phyloP scores from a whole-genome alignment of 306 rosid species.

The Medicago arabica region DNA sequence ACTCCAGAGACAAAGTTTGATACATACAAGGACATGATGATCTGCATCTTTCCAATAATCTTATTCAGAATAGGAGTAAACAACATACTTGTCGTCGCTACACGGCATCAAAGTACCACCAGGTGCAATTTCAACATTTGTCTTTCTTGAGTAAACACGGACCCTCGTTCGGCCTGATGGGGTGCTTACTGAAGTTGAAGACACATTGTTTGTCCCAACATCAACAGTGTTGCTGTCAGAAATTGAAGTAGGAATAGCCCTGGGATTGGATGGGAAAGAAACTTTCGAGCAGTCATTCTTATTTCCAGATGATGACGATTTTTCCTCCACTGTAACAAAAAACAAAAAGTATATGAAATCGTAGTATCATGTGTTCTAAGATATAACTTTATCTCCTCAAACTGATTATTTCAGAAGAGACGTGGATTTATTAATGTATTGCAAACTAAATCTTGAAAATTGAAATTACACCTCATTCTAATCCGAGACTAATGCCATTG shows the following conservation, averaged over 20 bases:
- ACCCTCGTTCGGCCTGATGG: slow-evolving; percentile 29
- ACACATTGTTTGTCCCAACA: slow-evolving; percentile 19
- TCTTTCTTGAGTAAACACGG: slow-evolving; percentile 45
- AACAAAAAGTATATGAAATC: slow-evolving; percentile 36
- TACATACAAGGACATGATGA: not conserved
- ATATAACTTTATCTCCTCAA: slow-evolving; percentile 11
- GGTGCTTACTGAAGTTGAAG: slow-evolving; percentile 36
- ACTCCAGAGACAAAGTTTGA: not conserved
- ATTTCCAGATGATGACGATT: slow-evolving; percentile 29
- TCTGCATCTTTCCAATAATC: slow-evolving; percentile 3
- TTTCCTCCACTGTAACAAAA: slow-evolving; percentile 35
- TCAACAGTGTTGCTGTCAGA: slow-evolving; percentile 31
- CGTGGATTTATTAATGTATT: slow-evolving; percentile 7
- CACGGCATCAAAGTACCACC: slow-evolving; percentile 47
- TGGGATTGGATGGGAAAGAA: slow-evolving; percentile 16
- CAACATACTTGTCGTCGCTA: slow-evolving; percentile 67
- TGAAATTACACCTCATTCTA: not conserved
- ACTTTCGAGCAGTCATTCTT: slow-evolving; percentile 13
- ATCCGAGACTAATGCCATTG: not conserved
- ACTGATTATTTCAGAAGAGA: not conserved
- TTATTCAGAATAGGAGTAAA: slow-evolving; percentile 43
- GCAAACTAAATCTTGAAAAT: not conserved
- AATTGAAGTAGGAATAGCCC: slow-evolving; percentile 17
- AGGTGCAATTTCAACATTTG: slow-evolving; percentile 39
- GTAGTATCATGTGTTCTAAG: slow-evolving; percentile 18